Conservation (phyloP, 1,284 basidiomycete species). For the Rhodotorula sp. region DNA sequence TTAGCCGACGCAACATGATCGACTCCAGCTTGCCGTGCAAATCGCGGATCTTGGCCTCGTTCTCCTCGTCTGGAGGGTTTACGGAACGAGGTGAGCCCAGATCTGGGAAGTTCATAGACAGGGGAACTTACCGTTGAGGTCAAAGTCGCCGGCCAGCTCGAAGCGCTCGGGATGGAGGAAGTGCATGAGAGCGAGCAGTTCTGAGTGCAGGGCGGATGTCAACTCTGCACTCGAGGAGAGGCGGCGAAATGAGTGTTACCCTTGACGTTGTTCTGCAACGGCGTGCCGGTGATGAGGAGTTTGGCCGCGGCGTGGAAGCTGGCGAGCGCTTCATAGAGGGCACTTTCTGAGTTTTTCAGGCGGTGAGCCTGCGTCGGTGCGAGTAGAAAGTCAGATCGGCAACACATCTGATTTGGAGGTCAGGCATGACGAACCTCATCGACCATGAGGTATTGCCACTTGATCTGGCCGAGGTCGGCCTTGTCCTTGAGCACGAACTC, state of each 20-base stretch:
- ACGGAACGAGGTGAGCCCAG: not conserved
- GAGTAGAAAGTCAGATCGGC: not conserved
- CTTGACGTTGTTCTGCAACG: conserved; percentile 98
- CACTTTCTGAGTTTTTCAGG: conserved; percentile 95
- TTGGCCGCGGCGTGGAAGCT: conserved; percentile 87
- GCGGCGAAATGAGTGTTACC: conserved; percentile 55
- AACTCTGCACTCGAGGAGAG: not conserved
- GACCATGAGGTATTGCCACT: conserved; percentile 94
- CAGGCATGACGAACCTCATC: conserved; percentile 68
- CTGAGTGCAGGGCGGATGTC: conserved; percentile 52
- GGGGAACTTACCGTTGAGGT: conserved; percentile 58
- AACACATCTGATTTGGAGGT: not conserved
- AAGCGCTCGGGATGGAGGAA: conserved; percentile 99
- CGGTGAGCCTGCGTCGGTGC: conserved; percentile 74
- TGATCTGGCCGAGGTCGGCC: conserved; percentile 85
- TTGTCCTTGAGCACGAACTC: conserved; percentile 91
- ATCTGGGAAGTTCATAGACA: conserved; percentile 35
- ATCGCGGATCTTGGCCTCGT: conserved; percentile 91
- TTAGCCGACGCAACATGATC: conserved; percentile 91
- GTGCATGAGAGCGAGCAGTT: conserved; percentile 94
- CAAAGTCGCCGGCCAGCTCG: conserved; percentile 82
- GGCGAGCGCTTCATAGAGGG: conserved; percentile 89
- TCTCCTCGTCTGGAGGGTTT: conserved; percentile 66
- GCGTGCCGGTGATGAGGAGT: conserved; percentile 95
- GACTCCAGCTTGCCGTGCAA: conserved; percentile 89